Evolutionary conservation across 1,139 yeast species (phyloP), one percentile per base, ranked within the genome.

Genomic region (Hyphopichia khmerensis): DNA sequence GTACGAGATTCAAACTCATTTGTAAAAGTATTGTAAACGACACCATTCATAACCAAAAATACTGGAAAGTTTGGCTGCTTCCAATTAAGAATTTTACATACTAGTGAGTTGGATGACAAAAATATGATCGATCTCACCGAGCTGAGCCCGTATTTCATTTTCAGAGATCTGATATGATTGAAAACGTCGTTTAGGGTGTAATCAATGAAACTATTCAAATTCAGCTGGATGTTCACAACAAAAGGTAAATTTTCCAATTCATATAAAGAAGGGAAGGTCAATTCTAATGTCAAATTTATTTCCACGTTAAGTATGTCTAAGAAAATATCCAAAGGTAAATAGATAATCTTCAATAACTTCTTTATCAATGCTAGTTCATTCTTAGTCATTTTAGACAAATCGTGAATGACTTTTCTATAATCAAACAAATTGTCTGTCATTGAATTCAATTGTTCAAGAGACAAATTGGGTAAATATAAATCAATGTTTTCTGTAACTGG

Each of bases 41-140:
- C 69, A 11, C 89, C 88, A 54, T 81, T 84, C 79, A 91, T 80
- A 41, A 84, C 80, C 64, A 87, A 86, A 52, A 93, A 84, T 1
- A 93, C 98, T 0, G 99, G 97, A 65, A 87, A 93, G 62, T 91
- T 93, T 4, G 99, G 99, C 65, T 93, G 99, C 64, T 93, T 93
- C 99, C 99, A 93, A 63, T 93, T 93, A 52, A 93, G 71, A 39
- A 89, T 87, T 16, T 96, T 89, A 64, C 99, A 93, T 16, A 90
- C 88, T 40, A 84, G 79, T 27, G 96, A 87, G 62, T 90, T 90
- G 40, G 89, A 80, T 0, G 97, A 88, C 15, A 95, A 80, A 62
- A 93, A 87, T 7, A 91, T 82, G 30, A 93, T 69, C 0, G 93
- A 82, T 45, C 96, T 71, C 27, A 71, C 68, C 13, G 53, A 43